These are phyloP conservation scores for Phytophthora sp. DNA, from an alignment of 352 stramenopile genomes.

Conservation along the genomic window DNA sequence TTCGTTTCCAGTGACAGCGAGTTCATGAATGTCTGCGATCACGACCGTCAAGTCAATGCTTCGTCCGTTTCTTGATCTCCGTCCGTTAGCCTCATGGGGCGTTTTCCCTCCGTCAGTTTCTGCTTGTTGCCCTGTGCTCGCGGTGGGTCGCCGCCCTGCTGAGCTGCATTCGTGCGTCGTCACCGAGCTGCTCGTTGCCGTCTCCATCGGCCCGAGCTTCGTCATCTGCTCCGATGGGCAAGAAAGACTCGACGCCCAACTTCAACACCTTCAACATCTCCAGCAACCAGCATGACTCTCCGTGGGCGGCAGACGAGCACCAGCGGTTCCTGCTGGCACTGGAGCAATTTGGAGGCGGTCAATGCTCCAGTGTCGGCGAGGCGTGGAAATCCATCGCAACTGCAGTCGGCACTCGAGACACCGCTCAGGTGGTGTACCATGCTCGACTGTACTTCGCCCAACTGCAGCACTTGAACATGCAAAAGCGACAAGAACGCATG, in stretches of 20 bases:
- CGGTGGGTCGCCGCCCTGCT: constrained; percentile 10
- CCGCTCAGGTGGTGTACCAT: constrained; percentile 50
- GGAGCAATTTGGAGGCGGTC: constrained; percentile 61
- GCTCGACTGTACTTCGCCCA: constrained; percentile 60
- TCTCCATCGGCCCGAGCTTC: background rate
- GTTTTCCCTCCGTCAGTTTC: constrained; percentile 21
- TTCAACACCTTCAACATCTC: constrained; percentile 36
- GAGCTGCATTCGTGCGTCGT: constrained; percentile 1
- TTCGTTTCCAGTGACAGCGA: too few species aligned
- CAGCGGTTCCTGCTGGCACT: constrained; percentile 69
- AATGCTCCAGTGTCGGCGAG: constrained; percentile 42
- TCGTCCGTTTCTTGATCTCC: constrained; percentile 5
- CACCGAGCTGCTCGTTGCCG: background rate
- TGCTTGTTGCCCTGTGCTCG: constrained; percentile 14
- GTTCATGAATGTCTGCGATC: too few species aligned
- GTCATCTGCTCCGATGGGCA: constrained; percentile 9
- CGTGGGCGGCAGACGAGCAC: constrained; percentile 72
- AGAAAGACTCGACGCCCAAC: constrained; percentile 14
- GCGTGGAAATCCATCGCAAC: constrained; percentile 68
- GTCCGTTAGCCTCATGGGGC: constrained; percentile 2
- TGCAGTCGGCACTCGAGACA: constrained; percentile 56
- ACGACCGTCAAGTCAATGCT: too few species aligned
- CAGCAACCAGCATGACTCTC: constrained; percentile 17
- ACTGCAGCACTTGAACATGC: constrained; percentile 47
- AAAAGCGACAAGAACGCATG: constrained; percentile 52